Base-by-base conservation (phyloP, 345 rosid species). In the Populus alba region DNA sequence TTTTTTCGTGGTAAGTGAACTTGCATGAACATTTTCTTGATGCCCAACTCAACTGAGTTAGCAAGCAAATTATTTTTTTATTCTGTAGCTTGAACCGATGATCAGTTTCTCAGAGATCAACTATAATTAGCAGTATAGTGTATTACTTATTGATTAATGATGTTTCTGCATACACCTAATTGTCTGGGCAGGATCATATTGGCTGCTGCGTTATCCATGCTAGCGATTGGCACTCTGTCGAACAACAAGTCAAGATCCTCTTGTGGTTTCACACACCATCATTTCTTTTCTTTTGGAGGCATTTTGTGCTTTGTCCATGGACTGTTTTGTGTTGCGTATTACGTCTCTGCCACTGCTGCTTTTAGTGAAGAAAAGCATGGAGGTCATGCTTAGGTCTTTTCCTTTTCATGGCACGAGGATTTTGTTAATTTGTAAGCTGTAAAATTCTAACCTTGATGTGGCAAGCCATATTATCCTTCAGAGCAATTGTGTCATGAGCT, bases 241-340 rank as follows among this genome's bases (percentile, higher is more conserved):
- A 96, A 94, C 88, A 77, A 86, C 80, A 94, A 91, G 86, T 87
- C 97, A 70, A 92, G 85, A 78, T 84, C 84, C 31, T 92, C 98
- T 5, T 94, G 99, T 70, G 99, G 99, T 35, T 88, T 92, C 88
- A 73, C 94, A 78, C 95, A 94, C 81, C 99, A 89, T 73, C 97
- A 91, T 86, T 90, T 89, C 73, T 87, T 96, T 62, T 92, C 97
- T 3, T 89, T 91, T 37, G 98, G 99, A 83, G 99, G 98, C 76
- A 87, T 96, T 81, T 62, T 86, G 72, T 94, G 98, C 80, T 96
- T 96, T 81, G 92, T 92, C 22, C 99, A 96, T 77, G 97, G 86
- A 12, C 89, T 96, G 61, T 94, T 92, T 68, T 82, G 88, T 68
- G 91, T 96, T 39, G 97, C 92, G 15, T 92, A 88, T 81, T 91